These are phyloP conservation scores for Mycothermus thermophilus DNA, from an alignment of 495 filamentous ascomycete genomes.

Conservation along the genomic window DNA sequence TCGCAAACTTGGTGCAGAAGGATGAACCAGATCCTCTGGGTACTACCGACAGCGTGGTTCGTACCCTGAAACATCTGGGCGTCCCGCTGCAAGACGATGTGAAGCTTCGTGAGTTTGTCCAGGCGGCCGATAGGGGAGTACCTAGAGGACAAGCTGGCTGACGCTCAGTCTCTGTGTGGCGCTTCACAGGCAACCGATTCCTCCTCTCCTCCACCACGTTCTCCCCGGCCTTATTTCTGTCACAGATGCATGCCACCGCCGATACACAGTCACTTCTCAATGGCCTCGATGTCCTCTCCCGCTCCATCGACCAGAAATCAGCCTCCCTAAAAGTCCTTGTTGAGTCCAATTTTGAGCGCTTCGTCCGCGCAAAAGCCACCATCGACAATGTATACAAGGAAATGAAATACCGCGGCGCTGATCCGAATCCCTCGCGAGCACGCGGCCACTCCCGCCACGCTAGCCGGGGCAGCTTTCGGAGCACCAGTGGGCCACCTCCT, in stretches of 20 bases:
- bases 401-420: conserved; percentile 77
- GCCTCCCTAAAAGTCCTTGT: conserved; percentile 90
- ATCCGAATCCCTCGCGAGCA: conserved; percentile 37
- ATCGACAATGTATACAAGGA: conserved; percentile 97
- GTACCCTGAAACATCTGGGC: conserved; percentile 57
- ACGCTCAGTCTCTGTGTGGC: conserved; percentile 1
- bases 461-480: conserved; percentile 52
- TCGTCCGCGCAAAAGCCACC: conserved; percentile 88
- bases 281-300: conserved; percentile 69
- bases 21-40: conserved; percentile 91
- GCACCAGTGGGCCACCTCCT: conserved; percentile 32
- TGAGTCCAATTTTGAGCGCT: conserved; percentile 94
- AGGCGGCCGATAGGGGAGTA: not conserved
- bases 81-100: conserved; percentile 76
- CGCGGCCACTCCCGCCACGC: conserved; percentile 44
- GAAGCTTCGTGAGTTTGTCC: conserved; percentile 46
- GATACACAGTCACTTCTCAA: conserved; percentile 65
- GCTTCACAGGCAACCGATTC: conserved; percentile 62
- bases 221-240: conserved; percentile 79
- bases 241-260: conserved; percentile 73
- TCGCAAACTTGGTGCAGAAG: conserved; percentile 64
- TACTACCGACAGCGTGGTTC: conserved; percentile 66
- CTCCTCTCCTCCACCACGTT: conserved; percentile 91
- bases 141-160: not conserved
- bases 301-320: conserved; percentile 92